Base-by-base conservation (phyloP, 306 rosid species). In the Calophaca sinica region DNA sequence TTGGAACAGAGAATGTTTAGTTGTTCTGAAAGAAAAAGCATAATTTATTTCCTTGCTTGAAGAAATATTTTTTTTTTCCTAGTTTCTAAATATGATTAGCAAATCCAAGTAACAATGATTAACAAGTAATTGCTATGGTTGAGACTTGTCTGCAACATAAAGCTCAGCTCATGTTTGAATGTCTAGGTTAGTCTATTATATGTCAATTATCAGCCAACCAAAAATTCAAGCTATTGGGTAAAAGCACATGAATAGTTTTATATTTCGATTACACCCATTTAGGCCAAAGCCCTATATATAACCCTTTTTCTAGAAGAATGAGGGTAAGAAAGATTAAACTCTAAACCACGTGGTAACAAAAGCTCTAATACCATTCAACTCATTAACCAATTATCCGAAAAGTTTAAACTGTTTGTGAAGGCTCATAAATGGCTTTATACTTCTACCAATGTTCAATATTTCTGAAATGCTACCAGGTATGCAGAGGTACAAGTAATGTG, bases 1-100 rank as follows among this genome's bases (percentile, higher is more conserved):
- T 11, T 73, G 54, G 78, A 14, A 41, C n/a, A 73, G 50, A 32
- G n/a, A 59, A 73, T 33, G 42, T 54, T 50, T 20, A 12, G 15
- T 26, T 46, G 39, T 61, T 48, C 5, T 10, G 5, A 14, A 35
- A 45, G 60, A 14, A 60, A 60, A 32, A 7, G 7, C 3, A 61
- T 33, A 46, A 33, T 35, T 46, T 61, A 48, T 61, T 48, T 73
- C 9, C 33, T 4, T 4, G 45, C 10, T 6, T 3, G 13, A 9
- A 53, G 44, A 12, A 29, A 28, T 20, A 20, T 0, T 20, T 20
- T 20, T 20, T 20, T 20, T 20, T 20, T 20, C 26, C 26, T 20
- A 20, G 26, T 20, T 20, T 20, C 26, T 20, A 20, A 20, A 20
- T 20, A 20, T 20, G 26, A 20, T 20, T 20, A 20, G 26, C 26